Evolutionary conservation across 2,329 filamentous ascomycete species (phyloP).

Genomic region (Botrytis squamosa): DNA sequence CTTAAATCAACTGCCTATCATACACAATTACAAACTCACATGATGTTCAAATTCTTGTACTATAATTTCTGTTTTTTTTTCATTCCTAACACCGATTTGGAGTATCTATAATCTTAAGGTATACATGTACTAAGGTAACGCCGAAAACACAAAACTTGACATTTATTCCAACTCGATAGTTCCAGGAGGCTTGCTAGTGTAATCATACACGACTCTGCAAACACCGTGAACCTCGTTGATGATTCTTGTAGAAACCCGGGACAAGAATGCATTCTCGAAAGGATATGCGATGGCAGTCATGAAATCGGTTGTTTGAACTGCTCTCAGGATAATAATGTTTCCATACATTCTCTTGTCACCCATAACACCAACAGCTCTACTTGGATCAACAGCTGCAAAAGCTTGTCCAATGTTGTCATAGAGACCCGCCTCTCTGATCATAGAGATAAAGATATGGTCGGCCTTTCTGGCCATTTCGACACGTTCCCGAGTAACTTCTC

Average conservation of each 20-base stretch:
- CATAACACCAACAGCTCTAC: constrained; percentile 65
- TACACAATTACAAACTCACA: background rate
- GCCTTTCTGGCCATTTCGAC: constrained; percentile 77
- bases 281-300: constrained; percentile 40
- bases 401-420: constrained; percentile 72
- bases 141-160: constrained; percentile 8
- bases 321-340: constrained; percentile 60
- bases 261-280: constrained; percentile 63
- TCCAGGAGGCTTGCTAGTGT: constrained; percentile 48
- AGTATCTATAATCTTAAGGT: constrained; percentile 6
- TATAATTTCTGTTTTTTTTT: background rate
- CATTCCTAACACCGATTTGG: background rate
- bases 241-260: constrained; percentile 64
- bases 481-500: constrained; percentile 77
- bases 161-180: constrained; percentile 71
- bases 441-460: constrained; percentile 74
- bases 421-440: constrained; percentile 69
- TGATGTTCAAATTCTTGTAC: too few relatives aligned
- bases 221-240: constrained; percentile 67
- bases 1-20: background rate
- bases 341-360: constrained; percentile 67
- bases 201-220: constrained; percentile 67
- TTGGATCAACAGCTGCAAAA: constrained; percentile 65
- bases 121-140: constrained; percentile 10
- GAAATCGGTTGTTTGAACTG: constrained; percentile 55